Conservation (phyloP, 176 grass and related monocot genomes). For the Avena insularis region DNA sequence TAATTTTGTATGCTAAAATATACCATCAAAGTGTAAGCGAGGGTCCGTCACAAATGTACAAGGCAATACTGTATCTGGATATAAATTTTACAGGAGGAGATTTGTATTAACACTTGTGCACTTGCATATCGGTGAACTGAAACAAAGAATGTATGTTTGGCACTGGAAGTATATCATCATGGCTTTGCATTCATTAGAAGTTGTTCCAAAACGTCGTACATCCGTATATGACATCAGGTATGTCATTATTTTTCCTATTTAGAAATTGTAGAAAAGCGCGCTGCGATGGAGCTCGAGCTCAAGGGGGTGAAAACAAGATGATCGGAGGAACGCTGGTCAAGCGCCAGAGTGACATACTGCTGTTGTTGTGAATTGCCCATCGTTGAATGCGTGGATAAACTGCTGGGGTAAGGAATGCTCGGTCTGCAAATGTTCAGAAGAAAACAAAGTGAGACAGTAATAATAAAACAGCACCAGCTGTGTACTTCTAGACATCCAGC, state of each 20-base stretch:
- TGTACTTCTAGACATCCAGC: too few relatives aligned
- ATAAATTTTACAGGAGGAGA: background rate
- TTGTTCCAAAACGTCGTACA: background rate
- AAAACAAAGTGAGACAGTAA: background rate
- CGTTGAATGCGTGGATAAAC: slow-evolving; percentile 49
- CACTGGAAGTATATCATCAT: background rate
- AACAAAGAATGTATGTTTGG: background rate
- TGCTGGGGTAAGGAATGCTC: slow-evolving; percentile 63
- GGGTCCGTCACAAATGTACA: slow-evolving; percentile 23
- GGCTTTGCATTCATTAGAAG: background rate
- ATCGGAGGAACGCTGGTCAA: slow-evolving; percentile 10
- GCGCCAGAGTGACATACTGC: slow-evolving; percentile 47
- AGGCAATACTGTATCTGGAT: background rate
- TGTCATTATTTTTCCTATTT: background rate
- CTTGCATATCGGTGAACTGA: background rate
- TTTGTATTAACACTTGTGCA: background rate
- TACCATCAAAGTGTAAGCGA: background rate
- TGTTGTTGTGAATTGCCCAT: slow-evolving; percentile 54
- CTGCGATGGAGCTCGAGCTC: background rate
- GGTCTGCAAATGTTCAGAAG: slow-evolving; percentile 9
- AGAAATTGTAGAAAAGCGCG: background rate
- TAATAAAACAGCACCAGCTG: too few relatives aligned
- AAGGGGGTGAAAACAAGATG: background rate
- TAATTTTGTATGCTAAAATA: slow-evolving; percentile 14
- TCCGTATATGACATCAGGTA: background rate